Percentiles rank a stretch among this genome's conserved stretches.
Conservation (phyloP, 2,329 filamentous ascomycete genomes). For the Ascochyta fabae region DNA sequence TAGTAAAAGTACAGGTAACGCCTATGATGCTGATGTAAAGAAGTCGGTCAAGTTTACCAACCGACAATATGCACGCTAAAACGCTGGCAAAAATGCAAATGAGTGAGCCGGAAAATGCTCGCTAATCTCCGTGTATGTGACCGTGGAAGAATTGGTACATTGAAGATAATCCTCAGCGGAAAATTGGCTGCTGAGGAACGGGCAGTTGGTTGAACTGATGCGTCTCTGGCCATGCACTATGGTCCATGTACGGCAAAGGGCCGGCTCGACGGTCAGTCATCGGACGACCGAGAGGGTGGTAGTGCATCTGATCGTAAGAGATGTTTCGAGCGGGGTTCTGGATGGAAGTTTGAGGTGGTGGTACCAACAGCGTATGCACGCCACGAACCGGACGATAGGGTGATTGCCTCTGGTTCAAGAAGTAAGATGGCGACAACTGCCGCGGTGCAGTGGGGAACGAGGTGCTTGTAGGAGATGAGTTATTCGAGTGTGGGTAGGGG, state of each 20-base stretch:
- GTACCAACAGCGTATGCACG: constrained; percentile 89
- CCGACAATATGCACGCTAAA: constrained; percentile 48
- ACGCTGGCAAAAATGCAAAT: constrained; percentile 36
- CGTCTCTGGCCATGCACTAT: constrained; percentile 46
- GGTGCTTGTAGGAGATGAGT: constrained; percentile 73
- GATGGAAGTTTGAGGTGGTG: constrained; percentile 79
- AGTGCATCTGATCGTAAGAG: constrained; percentile 58
- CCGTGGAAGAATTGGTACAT: constrained; percentile 13
- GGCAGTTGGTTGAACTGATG: constrained; percentile 50
- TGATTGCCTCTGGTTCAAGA: constrained; percentile 85
- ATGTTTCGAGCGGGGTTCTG: constrained; percentile 59
- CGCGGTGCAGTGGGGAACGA: constrained; percentile 69
- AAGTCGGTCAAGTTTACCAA: constrained; percentile 15
- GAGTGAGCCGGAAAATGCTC: constrained; percentile 17
- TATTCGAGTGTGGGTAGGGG: constrained; percentile 61
- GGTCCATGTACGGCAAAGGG: constrained; percentile 53
- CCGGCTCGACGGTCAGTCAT: constrained; percentile 54
- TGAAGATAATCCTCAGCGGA: constrained; percentile 29
- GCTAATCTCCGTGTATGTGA: constrained; percentile 17
- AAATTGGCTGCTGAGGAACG: constrained; percentile 46
- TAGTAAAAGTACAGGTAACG: constrained; percentile 24
- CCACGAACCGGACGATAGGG: constrained; percentile 91
- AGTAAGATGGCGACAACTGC: constrained; percentile 84
- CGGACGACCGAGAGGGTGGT: constrained; percentile 57
- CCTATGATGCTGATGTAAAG: constrained; percentile 27